Evolutionary conservation across 805 yeast species (phyloP), one percentile per base, ranked within the genome.

Genomic region (Saccharomycopsis sp.): DNA sequence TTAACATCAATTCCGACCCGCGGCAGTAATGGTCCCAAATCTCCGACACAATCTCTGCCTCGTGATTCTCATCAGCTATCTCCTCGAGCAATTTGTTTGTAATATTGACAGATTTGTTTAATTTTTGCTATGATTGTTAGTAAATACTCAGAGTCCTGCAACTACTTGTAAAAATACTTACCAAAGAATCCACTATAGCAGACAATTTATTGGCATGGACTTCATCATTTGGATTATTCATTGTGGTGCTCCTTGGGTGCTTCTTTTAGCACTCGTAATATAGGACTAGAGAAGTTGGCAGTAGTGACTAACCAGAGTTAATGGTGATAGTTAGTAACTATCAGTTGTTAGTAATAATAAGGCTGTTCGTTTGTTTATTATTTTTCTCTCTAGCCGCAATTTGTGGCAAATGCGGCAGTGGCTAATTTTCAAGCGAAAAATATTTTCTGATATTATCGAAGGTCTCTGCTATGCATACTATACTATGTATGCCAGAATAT

Each of bases 211-310:
- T 56, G 1, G 63, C 62, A 20, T 61, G 63, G 14, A 58, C 62
- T 24, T 61, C 63, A 35, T 58, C 63, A 38, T 58, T 61, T n/a
- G 63, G 63, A 34, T 61, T 61, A 47, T 61, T 61, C 63, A 61
- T 61, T 52, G 23, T 38, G 8, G 19, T 34, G n/a, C n/a, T n/a
- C n/a, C n/a, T n/a, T n/a, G n/a, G n/a, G n/a, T n/a, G n/a, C n/a
- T n/a, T n/a, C n/a, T n/a, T n/a, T n/a, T n/a, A n/a, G n/a, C n/a
- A n/a, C n/a, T n/a, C n/a, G n/a, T n/a, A n/a, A n/a, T n/a, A n/a
- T n/a, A n/a, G n/a, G n/a, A n/a, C n/a, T n/a, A n/a, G n/a, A n/a
- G n/a, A n/a, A n/a, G n/a, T n/a, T n/a, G n/a, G n/a, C n/a, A n/a
- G n/a, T n/a, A n/a, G n/a, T n/a, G n/a, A n/a, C n/a, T n/a, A n/a